These are phyloP conservation scores for Penicillium polonicum DNA, from an alignment of 2,329 filamentous ascomycete species.

Conservation along the genomic window DNA sequence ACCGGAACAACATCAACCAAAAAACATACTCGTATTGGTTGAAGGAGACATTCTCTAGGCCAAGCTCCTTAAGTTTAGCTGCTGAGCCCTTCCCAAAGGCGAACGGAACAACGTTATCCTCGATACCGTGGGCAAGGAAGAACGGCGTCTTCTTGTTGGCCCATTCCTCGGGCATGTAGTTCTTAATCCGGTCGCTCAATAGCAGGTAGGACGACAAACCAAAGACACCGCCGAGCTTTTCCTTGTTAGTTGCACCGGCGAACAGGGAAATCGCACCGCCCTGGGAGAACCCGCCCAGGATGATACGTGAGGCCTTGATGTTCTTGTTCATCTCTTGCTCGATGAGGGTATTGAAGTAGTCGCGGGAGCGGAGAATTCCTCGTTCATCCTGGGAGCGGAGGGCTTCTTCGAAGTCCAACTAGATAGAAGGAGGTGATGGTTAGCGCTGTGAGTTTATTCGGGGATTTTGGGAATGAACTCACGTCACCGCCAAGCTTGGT, in stretches of 20 bases:
- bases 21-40: constrained; percentile 68
- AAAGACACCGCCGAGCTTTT: constrained; percentile 83
- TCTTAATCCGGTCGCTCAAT: constrained; percentile 63
- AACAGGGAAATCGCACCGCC: constrained; percentile 86
- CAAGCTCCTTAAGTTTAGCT: constrained; percentile 65
- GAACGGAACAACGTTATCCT: constrained; percentile 70
- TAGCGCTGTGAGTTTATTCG: not conserved
- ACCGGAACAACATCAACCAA: not conserved
- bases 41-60: constrained; percentile 68
- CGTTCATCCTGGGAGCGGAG: constrained; percentile 53
- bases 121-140: constrained; percentile 84
- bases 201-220: constrained; percentile 80
- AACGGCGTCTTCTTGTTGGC: constrained; percentile 76
- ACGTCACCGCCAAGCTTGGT: constrained; percentile 46
- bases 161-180: constrained; percentile 53
- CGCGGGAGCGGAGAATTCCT: constrained; percentile 70
- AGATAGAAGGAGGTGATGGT: not conserved
- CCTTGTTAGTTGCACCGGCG: constrained; percentile 69
- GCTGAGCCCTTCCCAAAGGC: constrained; percentile 67
- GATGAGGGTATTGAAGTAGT: constrained; percentile 77
- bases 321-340: constrained; percentile 76
- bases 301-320: constrained; percentile 77
- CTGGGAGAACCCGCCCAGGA: constrained; percentile 67
- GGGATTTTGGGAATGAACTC: constrained; percentile 12
- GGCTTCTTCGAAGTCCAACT: constrained; percentile 45